Percentiles rank a stretch among this genome's conserved stretches.
Conservation (phyloP, 441 rosid species). For the Adansonia rubrostipa region DNA sequence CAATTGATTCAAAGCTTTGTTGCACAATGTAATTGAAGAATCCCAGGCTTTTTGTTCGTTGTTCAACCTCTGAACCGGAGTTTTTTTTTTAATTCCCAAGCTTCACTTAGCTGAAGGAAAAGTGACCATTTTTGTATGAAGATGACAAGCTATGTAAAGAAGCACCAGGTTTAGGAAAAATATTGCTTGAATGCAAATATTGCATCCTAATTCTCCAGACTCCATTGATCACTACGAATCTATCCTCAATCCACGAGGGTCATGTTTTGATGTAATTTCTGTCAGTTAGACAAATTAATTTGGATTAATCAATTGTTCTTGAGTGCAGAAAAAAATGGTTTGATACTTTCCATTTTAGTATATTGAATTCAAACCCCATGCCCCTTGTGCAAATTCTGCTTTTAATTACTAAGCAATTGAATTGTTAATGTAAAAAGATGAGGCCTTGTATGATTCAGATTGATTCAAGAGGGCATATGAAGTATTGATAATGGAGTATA, state of each 20-base stretch:
- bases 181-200: neutral
- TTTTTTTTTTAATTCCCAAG: neutral
- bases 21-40: conserved; percentile 55
- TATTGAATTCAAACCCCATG: no score
- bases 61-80: conserved; percentile 60
- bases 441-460: no score
- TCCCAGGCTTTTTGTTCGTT: conserved; percentile 7
- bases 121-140: neutral
- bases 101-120: neutral
- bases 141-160: neutral
- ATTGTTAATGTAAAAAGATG: no score
- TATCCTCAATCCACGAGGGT: neutral
- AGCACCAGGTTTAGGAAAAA: neutral
- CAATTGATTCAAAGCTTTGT: conserved; percentile 89
- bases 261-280: neutral
- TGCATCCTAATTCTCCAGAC: neutral
- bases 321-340: neutral
- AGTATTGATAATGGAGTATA: no score
- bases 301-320: neutral
- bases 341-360: neutral
- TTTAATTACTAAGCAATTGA: no score
- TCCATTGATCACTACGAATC: neutral
- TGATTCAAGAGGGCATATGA: no score
- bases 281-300: neutral
- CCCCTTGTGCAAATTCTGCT: no score